phyloP scores from a whole-genome alignment of 2,329 filamentous ascomycete species.

The Rosellinia necatrix region DNA sequence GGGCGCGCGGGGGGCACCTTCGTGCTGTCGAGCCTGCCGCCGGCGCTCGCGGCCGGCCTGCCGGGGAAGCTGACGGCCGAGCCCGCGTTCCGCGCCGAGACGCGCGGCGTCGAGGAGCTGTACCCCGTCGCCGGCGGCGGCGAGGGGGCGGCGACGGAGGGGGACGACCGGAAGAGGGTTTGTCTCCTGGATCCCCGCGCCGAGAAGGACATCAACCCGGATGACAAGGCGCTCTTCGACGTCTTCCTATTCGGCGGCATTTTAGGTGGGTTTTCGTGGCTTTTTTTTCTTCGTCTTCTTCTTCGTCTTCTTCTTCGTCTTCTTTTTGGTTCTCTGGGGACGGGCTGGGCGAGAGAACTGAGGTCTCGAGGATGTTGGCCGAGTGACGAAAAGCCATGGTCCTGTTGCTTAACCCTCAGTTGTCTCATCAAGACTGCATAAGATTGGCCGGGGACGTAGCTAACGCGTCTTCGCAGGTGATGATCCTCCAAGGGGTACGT shows the following conservation, averaged over 20 bases:
- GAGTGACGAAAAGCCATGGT: neutral
- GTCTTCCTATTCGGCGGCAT: constrained; percentile 96
- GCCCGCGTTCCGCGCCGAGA: constrained; percentile 72
- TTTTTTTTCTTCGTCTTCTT: neutral
- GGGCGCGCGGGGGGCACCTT: constrained; percentile 69
- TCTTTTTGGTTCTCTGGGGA: too few species aligned
- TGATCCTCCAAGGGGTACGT: constrained; percentile 85
- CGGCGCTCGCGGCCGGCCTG: constrained; percentile 69
- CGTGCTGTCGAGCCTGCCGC: constrained; percentile 79
- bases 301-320: too few species aligned
- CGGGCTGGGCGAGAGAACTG: too few species aligned
- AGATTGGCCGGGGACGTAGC: neutral
- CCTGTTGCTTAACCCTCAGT: too few species aligned
- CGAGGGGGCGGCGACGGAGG: constrained; percentile 29
- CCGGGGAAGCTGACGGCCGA: constrained; percentile 59
- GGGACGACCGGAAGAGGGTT: constrained; percentile 68
- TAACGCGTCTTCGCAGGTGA: constrained; percentile 64
- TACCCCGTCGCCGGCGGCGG: constrained; percentile 51
- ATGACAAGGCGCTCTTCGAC: constrained; percentile 82
- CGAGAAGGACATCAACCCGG: constrained; percentile 77
- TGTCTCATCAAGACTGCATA: too few species aligned
- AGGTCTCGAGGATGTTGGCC: too few species aligned
- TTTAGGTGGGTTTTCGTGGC: constrained; percentile 65
- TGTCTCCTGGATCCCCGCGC: constrained; percentile 91
- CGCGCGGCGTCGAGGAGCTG: constrained; percentile 79